Percentiles rank a stretch among this genome's conserved stretches.
phyloP scores from a whole-genome alignment of 108 stramenopile genomes.

The Fragilaria crotonensis region DNA sequence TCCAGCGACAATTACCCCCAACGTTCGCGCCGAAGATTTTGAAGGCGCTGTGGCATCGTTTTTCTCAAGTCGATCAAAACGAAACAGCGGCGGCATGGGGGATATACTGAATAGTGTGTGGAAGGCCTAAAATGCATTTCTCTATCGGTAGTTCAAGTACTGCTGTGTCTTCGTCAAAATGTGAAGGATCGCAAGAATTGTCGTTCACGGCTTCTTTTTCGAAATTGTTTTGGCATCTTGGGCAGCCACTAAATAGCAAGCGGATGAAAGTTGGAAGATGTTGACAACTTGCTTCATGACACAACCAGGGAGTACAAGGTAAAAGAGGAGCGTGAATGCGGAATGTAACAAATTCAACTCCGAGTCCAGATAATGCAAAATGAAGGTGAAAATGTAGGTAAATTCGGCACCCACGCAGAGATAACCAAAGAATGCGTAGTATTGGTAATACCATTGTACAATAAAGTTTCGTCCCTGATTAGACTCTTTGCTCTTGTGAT shows the following conservation, averaged over 20 bases:
- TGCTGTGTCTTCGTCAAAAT: too few species aligned
- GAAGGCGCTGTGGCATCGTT: conserved; percentile 61
- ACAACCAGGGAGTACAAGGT: conserved; percentile 57
- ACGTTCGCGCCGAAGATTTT: conserved; percentile 67
- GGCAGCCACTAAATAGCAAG: conserved; percentile 76
- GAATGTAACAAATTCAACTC: not conserved
- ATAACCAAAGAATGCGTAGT: conserved; percentile 92
- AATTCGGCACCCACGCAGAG: conserved; percentile 94
- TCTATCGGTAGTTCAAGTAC: too few species aligned
- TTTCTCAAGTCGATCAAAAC: conserved; percentile 54
- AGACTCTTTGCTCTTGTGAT: conserved; percentile 92
- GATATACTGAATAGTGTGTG: conserved; percentile 8
- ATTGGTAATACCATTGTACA: conserved; percentile 88
- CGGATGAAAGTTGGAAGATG: conserved; percentile 71
- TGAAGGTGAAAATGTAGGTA: conserved; percentile 63
- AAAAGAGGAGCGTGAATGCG: conserved; percentile 21
- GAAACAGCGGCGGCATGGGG: conserved; percentile 19
- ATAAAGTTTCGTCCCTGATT: conserved; percentile 79
- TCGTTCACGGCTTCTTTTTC: too few species aligned
- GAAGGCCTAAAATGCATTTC: too few species aligned
- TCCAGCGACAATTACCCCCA: conserved; percentile 31
- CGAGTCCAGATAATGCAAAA: conserved; percentile 21
- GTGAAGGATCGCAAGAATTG: too few species aligned
- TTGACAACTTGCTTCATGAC: conserved; percentile 81
- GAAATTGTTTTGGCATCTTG: conserved; percentile 39